These are phyloP conservation scores for Biancaea sappan DNA, from an alignment of 306 rosid species.

Conservation along the genomic window DNA sequence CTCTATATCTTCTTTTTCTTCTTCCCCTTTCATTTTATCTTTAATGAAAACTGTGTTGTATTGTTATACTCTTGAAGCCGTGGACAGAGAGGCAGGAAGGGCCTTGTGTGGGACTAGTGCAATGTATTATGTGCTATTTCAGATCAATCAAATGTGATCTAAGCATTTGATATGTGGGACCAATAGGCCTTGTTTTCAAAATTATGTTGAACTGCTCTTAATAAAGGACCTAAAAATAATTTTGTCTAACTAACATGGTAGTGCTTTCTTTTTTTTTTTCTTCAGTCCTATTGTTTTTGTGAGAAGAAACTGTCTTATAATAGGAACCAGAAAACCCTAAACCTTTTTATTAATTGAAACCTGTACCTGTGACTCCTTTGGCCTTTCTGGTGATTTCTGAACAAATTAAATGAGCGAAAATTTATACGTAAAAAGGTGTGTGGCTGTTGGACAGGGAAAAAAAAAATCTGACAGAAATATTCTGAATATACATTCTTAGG, in stretches of 20 bases:
- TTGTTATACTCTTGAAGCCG: background rate
- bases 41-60: background rate
- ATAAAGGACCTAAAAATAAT: background rate
- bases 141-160: background rate
- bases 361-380: background rate
- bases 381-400: conserved; percentile 25
- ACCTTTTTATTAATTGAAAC: conserved; percentile 23
- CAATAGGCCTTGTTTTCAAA: conserved; percentile 4
- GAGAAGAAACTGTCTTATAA: conserved; percentile 3
- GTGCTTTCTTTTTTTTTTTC: background rate
- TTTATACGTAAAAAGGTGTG: conserved; percentile 9
- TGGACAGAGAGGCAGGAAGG: background rate
- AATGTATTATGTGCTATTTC: conserved; percentile 5
- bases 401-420: conserved; percentile 30
- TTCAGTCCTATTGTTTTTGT: conserved; percentile 7
- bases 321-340: conserved; percentile 15
- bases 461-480: conserved; percentile 12
- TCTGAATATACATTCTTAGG: conserved; percentile 43
- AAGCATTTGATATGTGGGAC: conserved; percentile 1
- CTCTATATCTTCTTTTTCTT: background rate
- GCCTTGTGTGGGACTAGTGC: conserved; percentile 3
- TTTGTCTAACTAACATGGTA: conserved; percentile 1
- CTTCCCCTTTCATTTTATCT: background rate
- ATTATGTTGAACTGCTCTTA: background rate
- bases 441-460: background rate